These are phyloP conservation scores for Exophiala bonariae DNA, from an alignment of 2,329 filamentous ascomycete genomes.

Conservation along the genomic window DNA sequence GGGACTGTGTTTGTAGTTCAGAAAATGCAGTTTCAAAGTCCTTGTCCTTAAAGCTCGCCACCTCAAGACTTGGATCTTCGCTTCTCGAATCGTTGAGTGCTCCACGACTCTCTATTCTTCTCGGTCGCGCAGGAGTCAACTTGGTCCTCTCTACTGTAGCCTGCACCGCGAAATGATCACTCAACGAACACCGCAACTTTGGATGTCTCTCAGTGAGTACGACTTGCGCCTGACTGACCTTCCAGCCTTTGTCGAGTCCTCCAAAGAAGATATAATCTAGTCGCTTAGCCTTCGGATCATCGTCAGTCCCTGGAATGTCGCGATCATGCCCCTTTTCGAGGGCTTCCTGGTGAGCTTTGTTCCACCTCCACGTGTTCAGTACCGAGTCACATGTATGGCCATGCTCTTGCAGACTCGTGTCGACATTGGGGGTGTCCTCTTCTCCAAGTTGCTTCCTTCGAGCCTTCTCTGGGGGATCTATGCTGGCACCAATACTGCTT, in stretches of 20 bases:
- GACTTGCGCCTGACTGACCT: slow-evolving; percentile 69
- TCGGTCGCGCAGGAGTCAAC: slow-evolving; percentile 1
- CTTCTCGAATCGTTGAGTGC: slow-evolving; percentile 10
- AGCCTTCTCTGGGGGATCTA: slow-evolving; percentile 66
- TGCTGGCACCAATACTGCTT: slow-evolving; percentile 73
- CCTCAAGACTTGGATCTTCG: slow-evolving; percentile 9
- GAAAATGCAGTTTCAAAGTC: slow-evolving; percentile 22
- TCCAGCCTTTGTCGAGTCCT: slow-evolving; percentile 53
- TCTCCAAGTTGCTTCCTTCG: slow-evolving; percentile 54
- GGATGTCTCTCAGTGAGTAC: slow-evolving; percentile 82
- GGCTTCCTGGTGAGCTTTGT: slow-evolving; percentile 66
- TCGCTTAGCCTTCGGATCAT: slow-evolving; percentile 76
- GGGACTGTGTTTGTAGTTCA: slow-evolving; percentile 23
- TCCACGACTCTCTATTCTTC: slow-evolving; percentile 13
- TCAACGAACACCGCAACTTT: slow-evolving; percentile 77
- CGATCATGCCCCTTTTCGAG: slow-evolving; percentile 66
- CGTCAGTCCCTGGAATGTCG: slow-evolving; percentile 62
- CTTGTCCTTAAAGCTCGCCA: slow-evolving; percentile 20
- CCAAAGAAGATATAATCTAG: slow-evolving; percentile 90
- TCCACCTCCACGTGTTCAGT: slow-evolving; percentile 94
- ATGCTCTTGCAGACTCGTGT: slow-evolving; percentile 76
- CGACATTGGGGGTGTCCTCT: slow-evolving; percentile 64
- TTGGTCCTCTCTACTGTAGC: slow-evolving; percentile 59
- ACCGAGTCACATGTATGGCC: slow-evolving; percentile 84
- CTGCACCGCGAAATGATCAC: slow-evolving; percentile 92